Conservation (phyloP, 2,329 filamentous ascomycete species). For the Phyllosticta citriasiana region DNA sequence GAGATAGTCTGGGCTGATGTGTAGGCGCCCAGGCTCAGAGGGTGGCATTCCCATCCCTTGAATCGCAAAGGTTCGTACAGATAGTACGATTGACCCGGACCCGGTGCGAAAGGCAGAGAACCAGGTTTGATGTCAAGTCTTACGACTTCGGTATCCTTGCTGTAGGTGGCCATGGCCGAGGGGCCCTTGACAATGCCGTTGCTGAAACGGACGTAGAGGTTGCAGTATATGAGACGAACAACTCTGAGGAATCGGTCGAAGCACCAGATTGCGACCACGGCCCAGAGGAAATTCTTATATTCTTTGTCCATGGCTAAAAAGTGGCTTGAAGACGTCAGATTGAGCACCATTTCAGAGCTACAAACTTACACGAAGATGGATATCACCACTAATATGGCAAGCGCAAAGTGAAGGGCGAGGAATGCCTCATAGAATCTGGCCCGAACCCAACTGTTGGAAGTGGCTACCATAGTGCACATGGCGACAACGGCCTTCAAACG, state of each 20-base stretch:
- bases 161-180: conserved; percentile 33
- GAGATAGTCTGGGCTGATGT: conserved; percentile 1
- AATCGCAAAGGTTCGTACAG: conserved; percentile 37
- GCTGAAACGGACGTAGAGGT: conserved; percentile 26
- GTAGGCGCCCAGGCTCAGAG: conserved; percentile 36
- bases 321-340: conserved; percentile 28
- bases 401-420: conserved; percentile 35
- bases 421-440: conserved; percentile 37
- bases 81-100: conserved; percentile 42
- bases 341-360: not conserved
- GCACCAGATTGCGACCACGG: conserved; percentile 40
- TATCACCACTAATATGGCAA: conserved; percentile 34
- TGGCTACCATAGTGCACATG: conserved; percentile 36
- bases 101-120: conserved; percentile 23
- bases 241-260: conserved; percentile 40
- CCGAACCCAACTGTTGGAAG: conserved; percentile 44
- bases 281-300: conserved; percentile 43
- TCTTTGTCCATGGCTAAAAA: conserved; percentile 43
- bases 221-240: conserved; percentile 35
- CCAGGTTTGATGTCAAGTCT: conserved; percentile 35
- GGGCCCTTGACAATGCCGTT: conserved; percentile 21
- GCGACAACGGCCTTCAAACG: conserved; percentile 20
- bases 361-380: conserved; percentile 42
- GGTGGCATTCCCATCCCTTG: conserved; percentile 42
- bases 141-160: conserved; percentile 35